Conservation (phyloP, 1,139 yeast genomes). For the Kluyveromyces sp. region DNA sequence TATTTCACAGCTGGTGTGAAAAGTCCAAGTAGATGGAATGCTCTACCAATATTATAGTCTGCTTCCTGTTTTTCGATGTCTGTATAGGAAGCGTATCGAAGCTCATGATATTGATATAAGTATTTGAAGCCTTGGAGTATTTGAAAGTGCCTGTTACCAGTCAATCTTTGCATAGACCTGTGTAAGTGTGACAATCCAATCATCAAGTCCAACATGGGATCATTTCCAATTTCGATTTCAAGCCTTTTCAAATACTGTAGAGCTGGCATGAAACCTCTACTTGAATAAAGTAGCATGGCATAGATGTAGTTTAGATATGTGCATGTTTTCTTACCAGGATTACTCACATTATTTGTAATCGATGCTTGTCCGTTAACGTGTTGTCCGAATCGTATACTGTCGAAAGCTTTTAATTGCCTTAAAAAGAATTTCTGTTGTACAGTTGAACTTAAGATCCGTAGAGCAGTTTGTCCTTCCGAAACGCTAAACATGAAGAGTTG, state of each 20-base stretch:
- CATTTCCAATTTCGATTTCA: conserved; percentile 55
- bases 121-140: conserved; percentile 79
- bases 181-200: conserved; percentile 82
- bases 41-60: conserved; percentile 73
- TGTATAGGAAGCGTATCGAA: conserved; percentile 30
- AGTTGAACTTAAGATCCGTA: conserved; percentile 57
- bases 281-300: conserved; percentile 73
- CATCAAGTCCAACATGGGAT: conserved; percentile 70
- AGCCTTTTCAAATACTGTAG: conserved; percentile 59
- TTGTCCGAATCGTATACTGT: conserved; percentile 48
- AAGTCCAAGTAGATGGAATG: conserved; percentile 77
- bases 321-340: conserved; percentile 43
- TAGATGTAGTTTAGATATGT: conserved; percentile 71
- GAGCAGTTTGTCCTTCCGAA: conserved; percentile 45
- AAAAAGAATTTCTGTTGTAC: conserved; percentile 85
- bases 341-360: conserved; percentile 40
- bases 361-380: conserved; percentile 74
- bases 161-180: conserved; percentile 84
- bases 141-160: conserved; percentile 79
- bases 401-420: conserved; percentile 85
- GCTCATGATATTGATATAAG: conserved; percentile 59
- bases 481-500: conserved; percentile 57
- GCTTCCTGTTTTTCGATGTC: conserved; percentile 64
- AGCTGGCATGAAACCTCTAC: conserved; percentile 74
- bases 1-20: conserved; percentile 62